Evolutionary conservation across 2,329 filamentous ascomycete species (phyloP).

Genomic region (Shiraia bambusicola): DNA sequence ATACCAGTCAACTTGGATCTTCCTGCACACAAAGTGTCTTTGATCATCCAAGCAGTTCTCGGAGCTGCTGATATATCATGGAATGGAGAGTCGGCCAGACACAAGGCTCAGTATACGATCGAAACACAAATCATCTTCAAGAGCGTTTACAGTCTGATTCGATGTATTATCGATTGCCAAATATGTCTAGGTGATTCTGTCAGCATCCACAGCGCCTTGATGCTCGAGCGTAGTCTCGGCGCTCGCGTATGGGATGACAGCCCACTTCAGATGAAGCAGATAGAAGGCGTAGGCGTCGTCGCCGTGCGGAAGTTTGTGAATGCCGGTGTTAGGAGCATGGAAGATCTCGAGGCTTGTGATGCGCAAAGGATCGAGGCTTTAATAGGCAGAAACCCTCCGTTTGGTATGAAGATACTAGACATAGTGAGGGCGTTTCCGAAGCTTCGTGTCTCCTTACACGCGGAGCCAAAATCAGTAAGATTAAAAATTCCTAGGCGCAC

Average conservation of each 20-base stretch:
- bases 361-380: constrained; percentile 73
- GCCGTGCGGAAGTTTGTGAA: constrained; percentile 72
- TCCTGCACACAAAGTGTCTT: constrained; percentile 71
- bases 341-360: constrained; percentile 67
- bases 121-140: constrained; percentile 68
- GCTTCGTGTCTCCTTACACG: constrained; percentile 57
- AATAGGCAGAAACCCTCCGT: constrained; percentile 78
- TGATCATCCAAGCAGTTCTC: constrained; percentile 75
- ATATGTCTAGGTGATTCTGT: constrained; percentile 63
- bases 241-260: constrained; percentile 81
- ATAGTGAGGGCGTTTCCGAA: constrained; percentile 71
- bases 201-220: constrained; percentile 68
- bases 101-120: constrained; percentile 58
- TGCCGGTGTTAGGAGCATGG: constrained; percentile 70
- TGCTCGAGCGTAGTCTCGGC: constrained; percentile 74
- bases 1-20: constrained; percentile 67
- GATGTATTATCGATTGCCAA: constrained; percentile 77
- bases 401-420: constrained; percentile 69
- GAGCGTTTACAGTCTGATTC: constrained; percentile 67
- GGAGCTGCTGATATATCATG: constrained; percentile 60
- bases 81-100: constrained; percentile 58
- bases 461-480: constrained; percentile 51
- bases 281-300: constrained; percentile 74
- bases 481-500: neutral
- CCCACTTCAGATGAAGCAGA: constrained; percentile 77